A percentile compares a stretch with the other conserved stretches of the same genome.
These are phyloP conservation scores for Wickerhamiella dianesei DNA, from an alignment of 805 yeast genomes.

Conservation along the genomic window DNA sequence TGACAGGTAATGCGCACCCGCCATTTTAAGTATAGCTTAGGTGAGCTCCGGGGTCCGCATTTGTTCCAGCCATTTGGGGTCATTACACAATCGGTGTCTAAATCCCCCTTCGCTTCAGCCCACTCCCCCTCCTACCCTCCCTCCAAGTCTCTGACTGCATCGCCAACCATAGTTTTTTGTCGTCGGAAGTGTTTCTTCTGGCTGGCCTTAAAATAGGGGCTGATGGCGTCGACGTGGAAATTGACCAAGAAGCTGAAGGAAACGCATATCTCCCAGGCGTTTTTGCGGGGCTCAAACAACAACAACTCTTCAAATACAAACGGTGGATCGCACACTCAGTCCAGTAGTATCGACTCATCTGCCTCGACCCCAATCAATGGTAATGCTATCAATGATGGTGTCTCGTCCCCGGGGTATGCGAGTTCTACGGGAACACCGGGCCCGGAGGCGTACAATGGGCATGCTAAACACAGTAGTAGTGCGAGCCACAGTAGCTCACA, in stretches of 20 bases:
- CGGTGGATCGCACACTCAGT: conserved; percentile 1
- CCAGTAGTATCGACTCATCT: neutral
- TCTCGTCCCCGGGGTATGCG: no score
- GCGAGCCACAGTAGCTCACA: neutral
- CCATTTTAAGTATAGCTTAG: neutral
- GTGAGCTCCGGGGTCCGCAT: neutral
- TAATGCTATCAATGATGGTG: no score
- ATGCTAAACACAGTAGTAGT: neutral
- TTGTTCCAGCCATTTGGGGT: neutral
- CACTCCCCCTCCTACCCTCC: neutral
- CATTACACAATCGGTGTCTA: neutral
- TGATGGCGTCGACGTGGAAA: conserved; percentile 28
- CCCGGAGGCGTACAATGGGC: neutral
- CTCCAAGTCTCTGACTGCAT: no score
- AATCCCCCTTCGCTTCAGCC: neutral
- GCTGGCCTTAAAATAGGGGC: neutral
- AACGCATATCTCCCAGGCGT: conserved; percentile 25
- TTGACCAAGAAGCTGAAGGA: conserved; percentile 35
- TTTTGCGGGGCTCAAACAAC: conserved; percentile 12
- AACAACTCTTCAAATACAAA: neutral
- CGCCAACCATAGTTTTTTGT: no score
- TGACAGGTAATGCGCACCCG: no score
- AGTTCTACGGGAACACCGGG: no score
- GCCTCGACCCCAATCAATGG: neutral
- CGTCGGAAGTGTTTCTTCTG: no score